phyloP scores from a whole-genome alignment of 306 rosid species.

The Prinsepia uniflora region DNA sequence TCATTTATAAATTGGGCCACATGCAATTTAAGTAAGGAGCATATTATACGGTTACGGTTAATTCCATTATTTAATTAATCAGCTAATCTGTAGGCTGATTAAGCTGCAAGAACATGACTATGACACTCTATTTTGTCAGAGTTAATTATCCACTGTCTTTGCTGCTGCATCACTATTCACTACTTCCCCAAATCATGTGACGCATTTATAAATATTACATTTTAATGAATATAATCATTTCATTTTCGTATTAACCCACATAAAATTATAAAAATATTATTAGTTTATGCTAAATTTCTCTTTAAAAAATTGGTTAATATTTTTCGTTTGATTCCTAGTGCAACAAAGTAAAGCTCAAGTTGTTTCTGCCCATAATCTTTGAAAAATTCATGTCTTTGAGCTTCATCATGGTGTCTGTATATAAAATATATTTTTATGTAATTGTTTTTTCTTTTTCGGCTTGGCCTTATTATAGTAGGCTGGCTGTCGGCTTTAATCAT shows the following conservation, averaged over 20 bases:
- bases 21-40: background rate
- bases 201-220: background rate
- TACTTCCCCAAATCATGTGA: background rate
- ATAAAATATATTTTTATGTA: background rate
- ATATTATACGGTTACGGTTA: no score
- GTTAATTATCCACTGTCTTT: background rate
- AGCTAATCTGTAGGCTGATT: no score
- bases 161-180: background rate
- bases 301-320: no score
- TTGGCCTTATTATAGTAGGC: background rate
- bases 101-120: no score
- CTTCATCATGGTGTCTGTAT: background rate
- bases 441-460: background rate
- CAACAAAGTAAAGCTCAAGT: background rate
- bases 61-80: background rate
- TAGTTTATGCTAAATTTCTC: no score
- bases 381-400: background rate
- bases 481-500: no score
- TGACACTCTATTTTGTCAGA: no score
- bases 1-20: background rate
- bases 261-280: no score
- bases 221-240: background rate
- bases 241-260: no score
- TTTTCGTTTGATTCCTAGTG: background rate
- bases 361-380: background rate